Evolutionary conservation across 805 yeast genomes (phyloP), one percentile per base, ranked within the genome.

Genomic region (Cyberlindnera lachancei): DNA sequence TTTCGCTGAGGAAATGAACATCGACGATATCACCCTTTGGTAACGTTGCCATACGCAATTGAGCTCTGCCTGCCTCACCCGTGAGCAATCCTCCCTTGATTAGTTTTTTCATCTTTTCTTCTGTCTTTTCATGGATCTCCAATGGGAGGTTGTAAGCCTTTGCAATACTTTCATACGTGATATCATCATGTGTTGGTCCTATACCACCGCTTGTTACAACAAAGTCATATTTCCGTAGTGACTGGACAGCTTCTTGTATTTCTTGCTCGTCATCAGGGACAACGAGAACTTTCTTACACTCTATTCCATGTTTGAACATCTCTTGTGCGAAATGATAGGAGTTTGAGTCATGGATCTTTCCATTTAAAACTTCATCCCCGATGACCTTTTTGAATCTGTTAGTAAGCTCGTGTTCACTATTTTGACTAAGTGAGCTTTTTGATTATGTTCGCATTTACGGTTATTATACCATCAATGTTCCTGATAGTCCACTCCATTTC

Each of bases 141-240:
- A 75, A 54, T 0, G 68, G 67, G 7, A 81, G 49, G 2, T 55
- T 55, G 41, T 65, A 85, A 7, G 82, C 80, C 42, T 67, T 68
- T 1, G 90, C 84, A n/a, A 86, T 53, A 2, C 83, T 65, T 32
- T 73, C 75, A 53, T 86, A 86, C 1, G 95, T 85, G 38, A 86
- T 79, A 52, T 86, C 96, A 51, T 86, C 95, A 46, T 85, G 94
- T 0, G 95, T 86, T 5, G 94, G 83, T 0, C 96, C 96, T 37
- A 86, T 83, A 0, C 74, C 68, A 6, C 70, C 70, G 4, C 63
- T 40, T 2, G 53, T 48, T 7, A 45, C 28, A 9, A 50, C 68
- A 79, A 20, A 84, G 81, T 34, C 80, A 68, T 74, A 77, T 27
- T 63, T 58, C n/a, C 63, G 53, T 27, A 78, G 56, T 9, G 58